These are phyloP conservation scores for Ustilago nuda DNA, from an alignment of 1,284 basidiomycete genomes.

Conservation along the genomic window DNA sequence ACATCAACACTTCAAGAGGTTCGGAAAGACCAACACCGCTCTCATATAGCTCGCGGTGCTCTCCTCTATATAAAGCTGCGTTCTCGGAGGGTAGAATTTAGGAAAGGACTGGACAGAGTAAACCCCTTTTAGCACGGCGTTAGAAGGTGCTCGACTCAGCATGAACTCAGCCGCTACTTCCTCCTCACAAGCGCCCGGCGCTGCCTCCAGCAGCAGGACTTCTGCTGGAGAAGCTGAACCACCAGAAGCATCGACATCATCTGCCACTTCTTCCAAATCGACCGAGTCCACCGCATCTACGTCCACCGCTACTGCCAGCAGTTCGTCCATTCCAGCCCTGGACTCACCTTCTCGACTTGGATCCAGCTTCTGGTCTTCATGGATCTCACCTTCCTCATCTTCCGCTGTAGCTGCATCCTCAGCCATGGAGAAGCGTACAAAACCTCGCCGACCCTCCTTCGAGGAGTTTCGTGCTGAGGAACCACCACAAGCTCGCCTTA, in stretches of 20 bases:
- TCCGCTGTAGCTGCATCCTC: conserved; percentile 54
- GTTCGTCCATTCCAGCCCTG: background rate
- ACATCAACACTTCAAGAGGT: background rate
- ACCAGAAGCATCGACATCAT: conserved; percentile 27
- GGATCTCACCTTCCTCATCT: conserved; percentile 55
- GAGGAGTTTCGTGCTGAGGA: conserved; percentile 66
- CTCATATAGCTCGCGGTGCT: background rate
- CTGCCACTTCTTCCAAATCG: background rate
- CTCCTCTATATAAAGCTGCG: conserved; percentile 2
- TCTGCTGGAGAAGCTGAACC: conserved; percentile 18
- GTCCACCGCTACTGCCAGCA: background rate
- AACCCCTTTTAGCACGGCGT: conserved; percentile 1
- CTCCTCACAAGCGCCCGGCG: conserved; percentile 14
- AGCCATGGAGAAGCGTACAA: conserved; percentile 51
- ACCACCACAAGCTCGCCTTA: conserved; percentile 66
- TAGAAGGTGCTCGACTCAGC: conserved; percentile 3
- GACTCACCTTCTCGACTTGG: conserved; percentile 42
- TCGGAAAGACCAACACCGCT: background rate
- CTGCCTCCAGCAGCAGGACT: conserved; percentile 6
- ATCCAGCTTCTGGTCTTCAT: conserved; percentile 53
- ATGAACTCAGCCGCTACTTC: conserved; percentile 24
- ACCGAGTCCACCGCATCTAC: background rate
- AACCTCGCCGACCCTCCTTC: conserved; percentile 51
- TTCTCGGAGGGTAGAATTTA: conserved; percentile 3
- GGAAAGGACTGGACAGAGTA: background rate